A percentile compares a stretch with the other conserved stretches of the same genome.
phyloP scores from a whole-genome alignment of 2,329 filamentous ascomycete genomes.

The Aureobasidium subglaciale region DNA sequence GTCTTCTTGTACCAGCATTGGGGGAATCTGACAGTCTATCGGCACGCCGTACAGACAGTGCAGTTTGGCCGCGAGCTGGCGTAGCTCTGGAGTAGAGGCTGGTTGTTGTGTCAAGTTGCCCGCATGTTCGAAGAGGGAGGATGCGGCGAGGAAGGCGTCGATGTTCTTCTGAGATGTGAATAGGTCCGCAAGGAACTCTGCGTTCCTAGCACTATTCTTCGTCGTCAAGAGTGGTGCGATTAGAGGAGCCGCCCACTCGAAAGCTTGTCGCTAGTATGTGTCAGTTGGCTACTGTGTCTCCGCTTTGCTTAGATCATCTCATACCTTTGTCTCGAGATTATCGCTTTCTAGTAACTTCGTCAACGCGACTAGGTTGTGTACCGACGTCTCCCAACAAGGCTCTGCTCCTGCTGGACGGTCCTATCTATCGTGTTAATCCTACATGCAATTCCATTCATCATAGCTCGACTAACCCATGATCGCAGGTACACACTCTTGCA shows the following conservation, averaged over 20 bases:
- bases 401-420: constrained; percentile 18
- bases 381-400: constrained; percentile 31
- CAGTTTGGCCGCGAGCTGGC: constrained; percentile 62
- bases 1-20: constrained; percentile 17
- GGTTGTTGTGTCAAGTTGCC: constrained; percentile 36
- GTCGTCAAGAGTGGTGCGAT: constrained; percentile 21
- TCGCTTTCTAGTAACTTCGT: constrained; percentile 41
- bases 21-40: constrained; percentile 28
- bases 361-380: constrained; percentile 31
- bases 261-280: constrained; percentile 27
- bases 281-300: too few relatives aligned
- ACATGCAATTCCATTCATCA: constrained; percentile 16
- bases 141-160: constrained; percentile 56
- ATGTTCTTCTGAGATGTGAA: constrained; percentile 46
- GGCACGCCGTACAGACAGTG: constrained; percentile 55
- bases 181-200: constrained; percentile 29
- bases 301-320: background rate
- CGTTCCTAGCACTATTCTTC: constrained; percentile 39
- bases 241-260: constrained; percentile 21
- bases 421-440: constrained; percentile 1
- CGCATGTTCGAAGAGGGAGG: constrained; percentile 55
- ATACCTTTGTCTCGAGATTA: constrained; percentile 33
- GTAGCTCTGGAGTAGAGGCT: constrained; percentile 36
- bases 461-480: background rate
- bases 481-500: constrained; percentile 56